Conservation (phyloP, 345 rosid species). For the Bruguiera gymnorhiza region DNA sequence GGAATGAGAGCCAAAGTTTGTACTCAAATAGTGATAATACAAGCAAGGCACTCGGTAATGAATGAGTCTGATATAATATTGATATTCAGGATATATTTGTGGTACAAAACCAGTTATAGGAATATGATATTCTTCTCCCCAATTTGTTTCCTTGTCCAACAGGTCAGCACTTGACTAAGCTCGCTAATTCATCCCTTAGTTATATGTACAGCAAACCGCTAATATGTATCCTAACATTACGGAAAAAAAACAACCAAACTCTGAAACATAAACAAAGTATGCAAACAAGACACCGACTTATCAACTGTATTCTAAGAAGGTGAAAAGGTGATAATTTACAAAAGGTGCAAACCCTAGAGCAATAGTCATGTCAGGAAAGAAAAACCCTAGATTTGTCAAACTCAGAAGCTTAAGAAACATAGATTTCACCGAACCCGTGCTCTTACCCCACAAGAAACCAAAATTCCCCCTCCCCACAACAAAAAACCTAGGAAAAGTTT, state of each 20-base stretch:
- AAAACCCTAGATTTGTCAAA: constrained; percentile 28
- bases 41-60: background rate
- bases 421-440: background rate
- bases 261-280: background rate
- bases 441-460: background rate
- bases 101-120: too few relatives aligned
- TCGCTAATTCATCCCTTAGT: background rate
- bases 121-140: too few relatives aligned
- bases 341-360: background rate
- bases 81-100: background rate
- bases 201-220: background rate
- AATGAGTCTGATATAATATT: background rate
- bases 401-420: background rate
- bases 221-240: background rate
- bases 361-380: background rate
- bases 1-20: background rate
- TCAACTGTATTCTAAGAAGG: too few relatives aligned
- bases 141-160: too few relatives aligned
- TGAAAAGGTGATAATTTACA: background rate
- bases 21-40: constrained; percentile 1
- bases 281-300: too few relatives aligned
- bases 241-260: background rate
- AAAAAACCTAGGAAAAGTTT: background rate
- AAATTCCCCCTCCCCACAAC: background rate
- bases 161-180: background rate